phyloP scores from a whole-genome alignment of 306 rosid species.

The Gastrolobium villosum region DNA sequence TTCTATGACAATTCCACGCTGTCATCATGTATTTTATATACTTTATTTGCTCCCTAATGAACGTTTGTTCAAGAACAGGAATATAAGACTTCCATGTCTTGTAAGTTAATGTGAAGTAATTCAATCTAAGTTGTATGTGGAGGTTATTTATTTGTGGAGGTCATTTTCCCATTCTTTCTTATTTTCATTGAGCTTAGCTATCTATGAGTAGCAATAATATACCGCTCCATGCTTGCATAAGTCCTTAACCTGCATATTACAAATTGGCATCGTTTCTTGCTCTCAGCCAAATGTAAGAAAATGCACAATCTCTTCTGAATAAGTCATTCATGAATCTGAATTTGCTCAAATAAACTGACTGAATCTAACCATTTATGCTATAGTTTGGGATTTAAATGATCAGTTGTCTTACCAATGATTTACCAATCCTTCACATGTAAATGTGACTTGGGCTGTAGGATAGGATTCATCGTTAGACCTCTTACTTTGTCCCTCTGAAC shows the following conservation, averaged over 20 bases:
- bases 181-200: conserved; percentile 93
- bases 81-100: too few relatives aligned
- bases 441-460: conserved; percentile 32
- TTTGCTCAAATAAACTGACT: background rate
- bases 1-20: too few relatives aligned
- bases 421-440: conserved; percentile 52
- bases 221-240: conserved; percentile 97
- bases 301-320: background rate
- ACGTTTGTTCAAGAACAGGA: too few relatives aligned
- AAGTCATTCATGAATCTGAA: conserved; percentile 19
- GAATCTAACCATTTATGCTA: background rate
- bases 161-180: too few relatives aligned
- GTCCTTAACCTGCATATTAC: conserved; percentile 86
- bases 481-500: conserved; percentile 40
- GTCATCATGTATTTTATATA: too few relatives aligned
- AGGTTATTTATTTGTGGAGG: too few relatives aligned
- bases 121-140: too few relatives aligned
- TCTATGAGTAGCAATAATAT: conserved; percentile 88
- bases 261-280: conserved; percentile 36
- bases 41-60: too few relatives aligned
- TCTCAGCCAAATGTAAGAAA: conserved; percentile 33
- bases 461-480: conserved; percentile 29
- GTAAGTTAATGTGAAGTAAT: too few relatives aligned
- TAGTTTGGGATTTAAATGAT: conserved; percentile 29
- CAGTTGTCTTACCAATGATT: conserved; percentile 81